Base-by-base conservation (phyloP, 495 filamentous ascomycete genomes). In the Aspergillus asperescens region DNA sequence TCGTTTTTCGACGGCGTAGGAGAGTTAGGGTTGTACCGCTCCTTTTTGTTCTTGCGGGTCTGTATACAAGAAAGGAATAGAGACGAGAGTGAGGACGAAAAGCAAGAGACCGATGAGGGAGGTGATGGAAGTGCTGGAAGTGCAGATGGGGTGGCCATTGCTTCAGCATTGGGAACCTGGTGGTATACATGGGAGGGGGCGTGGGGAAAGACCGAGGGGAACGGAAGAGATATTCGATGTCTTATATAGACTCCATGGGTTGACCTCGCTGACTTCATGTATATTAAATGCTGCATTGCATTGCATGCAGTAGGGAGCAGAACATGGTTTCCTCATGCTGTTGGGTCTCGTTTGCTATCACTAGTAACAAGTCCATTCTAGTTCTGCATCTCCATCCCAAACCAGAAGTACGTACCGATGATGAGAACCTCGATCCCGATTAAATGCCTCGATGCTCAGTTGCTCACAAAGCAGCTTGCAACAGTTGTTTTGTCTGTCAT, bases 31-130 rank as follows among this genome's bases (percentile, higher is more conserved):
- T 22, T 22, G 1, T 9, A 4, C 12, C 39, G 48, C 2, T 12
- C 8, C 2, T 27, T 12, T 9, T 39, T 34, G 13, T 15, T 19
- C 13, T 34, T 54, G 8, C 52, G 43, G 1, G 31, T 44, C 32
- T 52, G 48, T 9, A 60, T 37, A 32, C 57, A 60, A 7, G 57
- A 52, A 2, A 51, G 22, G 25, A 60, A 44, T 9, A 59, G 43
- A 5, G 43, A 35, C 25, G 48, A 44, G 7, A 59, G 12, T 3
- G 41, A n/a, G 4, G 43, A 31, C 8, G 25, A 25, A 29, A 28
- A 16, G 7, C 23, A 29, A 13, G 13, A 43, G 2, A n/a, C 3
- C 7, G 40, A 24, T 5, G 3, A 4, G 1, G 38, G 12, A 5
- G 3, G 12, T 40, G 38, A 23, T 8, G 8, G 3, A 20, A 8